Conservation (phyloP, 129 eudicot genomes). For the Helichrysum umbraculigerum region DNA sequence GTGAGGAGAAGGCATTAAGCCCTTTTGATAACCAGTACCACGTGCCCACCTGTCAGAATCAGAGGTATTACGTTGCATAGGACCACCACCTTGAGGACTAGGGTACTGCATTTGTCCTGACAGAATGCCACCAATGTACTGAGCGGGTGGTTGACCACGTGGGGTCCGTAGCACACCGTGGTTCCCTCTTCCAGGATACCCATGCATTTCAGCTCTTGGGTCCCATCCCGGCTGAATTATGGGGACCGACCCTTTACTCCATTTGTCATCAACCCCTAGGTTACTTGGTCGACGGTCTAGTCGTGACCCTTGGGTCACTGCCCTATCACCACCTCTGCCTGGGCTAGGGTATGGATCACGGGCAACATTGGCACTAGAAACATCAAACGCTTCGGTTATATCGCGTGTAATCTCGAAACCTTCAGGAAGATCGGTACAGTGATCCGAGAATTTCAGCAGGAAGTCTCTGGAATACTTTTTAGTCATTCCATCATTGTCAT, state of each 20-base stretch:
- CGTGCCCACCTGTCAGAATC: slow-evolving; percentile 90
- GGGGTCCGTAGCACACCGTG: slow-evolving; percentile 62
- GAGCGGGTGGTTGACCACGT: slow-evolving; percentile 48
- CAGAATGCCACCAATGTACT: slow-evolving; percentile 54
- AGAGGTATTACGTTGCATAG: slow-evolving; percentile 45
- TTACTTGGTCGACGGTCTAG: slow-evolving; percentile 58
- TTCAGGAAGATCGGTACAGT: slow-evolving; percentile 62
- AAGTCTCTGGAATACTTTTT: slow-evolving; percentile 91
- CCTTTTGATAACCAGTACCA: slow-evolving; percentile 59
- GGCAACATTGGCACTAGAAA: slow-evolving; percentile 38
- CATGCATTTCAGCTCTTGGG: slow-evolving; percentile 44
- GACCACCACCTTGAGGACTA: slow-evolving; percentile 43
- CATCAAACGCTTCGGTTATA: slow-evolving; percentile 34
- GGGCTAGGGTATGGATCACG: slow-evolving; percentile 62
- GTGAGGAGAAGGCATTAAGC: slow-evolving; percentile 81
- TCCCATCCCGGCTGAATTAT: slow-evolving; percentile 54
- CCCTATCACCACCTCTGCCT: slow-evolving; percentile 59
- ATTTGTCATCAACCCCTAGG: slow-evolving; percentile 52
- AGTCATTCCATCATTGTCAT: slow-evolving; percentile 46
- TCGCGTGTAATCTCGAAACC: slow-evolving; percentile 54
- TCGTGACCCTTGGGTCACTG: slow-evolving; percentile 41
- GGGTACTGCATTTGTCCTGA: slow-evolving; percentile 71
- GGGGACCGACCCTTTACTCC: slow-evolving; percentile 65
- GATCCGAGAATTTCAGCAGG: slow-evolving; percentile 78
- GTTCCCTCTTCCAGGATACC: slow-evolving; percentile 43